Evolutionary conservation across 768 basidiomycete species (phyloP).

Genomic region (Phanerochaete sordida): DNA sequence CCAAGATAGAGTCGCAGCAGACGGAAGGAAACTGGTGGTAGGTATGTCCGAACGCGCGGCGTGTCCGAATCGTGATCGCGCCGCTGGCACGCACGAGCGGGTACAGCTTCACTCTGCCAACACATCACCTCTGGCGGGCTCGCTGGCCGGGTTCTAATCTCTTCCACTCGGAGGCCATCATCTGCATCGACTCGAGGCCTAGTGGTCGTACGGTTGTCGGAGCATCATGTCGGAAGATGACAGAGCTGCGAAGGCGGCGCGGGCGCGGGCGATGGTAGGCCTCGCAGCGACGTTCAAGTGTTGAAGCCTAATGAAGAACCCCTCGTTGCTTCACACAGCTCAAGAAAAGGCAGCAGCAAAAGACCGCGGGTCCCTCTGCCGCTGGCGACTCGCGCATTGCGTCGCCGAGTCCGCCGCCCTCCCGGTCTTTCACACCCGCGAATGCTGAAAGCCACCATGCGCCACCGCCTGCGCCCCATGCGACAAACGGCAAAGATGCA

Average conservation of each 20-base stretch:
- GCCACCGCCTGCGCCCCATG: conserved; percentile 8
- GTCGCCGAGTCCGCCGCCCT: conserved; percentile 44
- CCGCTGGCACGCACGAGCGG: background rate
- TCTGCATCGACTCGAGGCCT: background rate
- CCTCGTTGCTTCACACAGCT: conserved; percentile 40
- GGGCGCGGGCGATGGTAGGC: conserved; percentile 79
- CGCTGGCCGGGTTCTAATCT: conserved; percentile 4
- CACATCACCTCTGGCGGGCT: conserved; percentile 2
- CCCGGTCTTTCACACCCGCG: conserved; percentile 31
- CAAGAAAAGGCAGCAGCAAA: conserved; percentile 79
- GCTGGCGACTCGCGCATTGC: conserved; percentile 33
- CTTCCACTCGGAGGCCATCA: background rate
- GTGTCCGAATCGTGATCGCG: background rate
- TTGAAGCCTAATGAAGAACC: background rate
- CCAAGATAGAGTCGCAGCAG: background rate
- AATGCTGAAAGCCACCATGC: conserved; percentile 20
- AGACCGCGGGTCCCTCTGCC: conserved; percentile 39
- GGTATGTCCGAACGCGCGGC: background rate
- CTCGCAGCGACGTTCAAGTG: background rate
- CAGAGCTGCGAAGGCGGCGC: conserved; percentile 76
- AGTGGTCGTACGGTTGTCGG: background rate
- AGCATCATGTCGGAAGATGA: conserved; percentile 57
- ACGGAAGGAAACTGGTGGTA: background rate
- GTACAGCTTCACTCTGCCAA: conserved; percentile 3
- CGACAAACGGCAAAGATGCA: conserved; percentile 24